A percentile compares a stretch with the other conserved stretches of the same genome.
Evolutionary conservation across 176 grass and related monocot genomes (phyloP).

Genomic region (Elymus sibiricus): DNA sequence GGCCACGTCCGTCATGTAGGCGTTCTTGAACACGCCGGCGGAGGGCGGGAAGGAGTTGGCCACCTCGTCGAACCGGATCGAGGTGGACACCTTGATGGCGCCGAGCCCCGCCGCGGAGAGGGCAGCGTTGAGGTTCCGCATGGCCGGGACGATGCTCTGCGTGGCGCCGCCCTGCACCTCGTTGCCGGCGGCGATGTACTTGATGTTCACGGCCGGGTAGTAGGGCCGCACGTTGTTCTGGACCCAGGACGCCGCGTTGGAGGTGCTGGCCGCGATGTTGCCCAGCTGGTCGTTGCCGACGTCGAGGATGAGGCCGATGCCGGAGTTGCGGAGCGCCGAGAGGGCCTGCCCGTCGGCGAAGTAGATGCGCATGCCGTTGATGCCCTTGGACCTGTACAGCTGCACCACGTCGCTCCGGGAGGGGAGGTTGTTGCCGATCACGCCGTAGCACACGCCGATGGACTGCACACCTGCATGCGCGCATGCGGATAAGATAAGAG

Average conservation of each 20-base stretch:
- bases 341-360: conserved; percentile 31
- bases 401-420: conserved; percentile 33
- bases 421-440: conserved; percentile 56
- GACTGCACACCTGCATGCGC: conserved; percentile 40
- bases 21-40: conserved; percentile 29
- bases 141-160: conserved; percentile 57
- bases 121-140: conserved; percentile 45
- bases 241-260: conserved; percentile 47
- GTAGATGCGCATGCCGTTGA: conserved; percentile 63
- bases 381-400: conserved; percentile 59
- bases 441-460: conserved; percentile 69
- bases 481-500: no score
- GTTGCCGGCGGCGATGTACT: conserved; percentile 76
- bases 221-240: conserved; percentile 44
- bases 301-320: conserved; percentile 46
- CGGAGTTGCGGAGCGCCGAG: conserved; percentile 27
- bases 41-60: conserved; percentile 54
- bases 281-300: neutral
- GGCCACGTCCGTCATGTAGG: conserved; percentile 26
- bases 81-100: conserved; percentile 58
- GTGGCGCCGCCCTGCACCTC: conserved; percentile 35
- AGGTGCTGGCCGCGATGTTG: neutral
- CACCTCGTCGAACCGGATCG: conserved; percentile 35
- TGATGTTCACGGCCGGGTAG: conserved; percentile 41
- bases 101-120: conserved; percentile 7